Base-by-base conservation (phyloP, 352 stramenopile species). In the Phytophthora sansomeana region DNA sequence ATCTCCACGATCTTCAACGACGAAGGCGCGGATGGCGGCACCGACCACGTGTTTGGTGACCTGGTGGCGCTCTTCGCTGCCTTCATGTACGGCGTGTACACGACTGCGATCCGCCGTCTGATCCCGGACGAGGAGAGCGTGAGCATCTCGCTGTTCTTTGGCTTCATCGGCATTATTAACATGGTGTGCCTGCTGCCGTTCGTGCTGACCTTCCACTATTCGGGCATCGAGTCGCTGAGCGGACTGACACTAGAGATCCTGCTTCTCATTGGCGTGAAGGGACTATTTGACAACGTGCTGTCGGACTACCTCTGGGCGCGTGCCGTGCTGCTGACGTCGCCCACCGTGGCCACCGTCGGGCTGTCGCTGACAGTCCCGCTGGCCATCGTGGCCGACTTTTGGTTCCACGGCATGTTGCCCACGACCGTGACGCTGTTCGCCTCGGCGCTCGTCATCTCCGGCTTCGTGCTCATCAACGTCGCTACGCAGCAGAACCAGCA, bases 291-390 rank as follows among this genome's bases (percentile, higher is more conserved):
- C 75, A 98, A 98, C 74, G 95, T 98, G 11, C 69, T 98, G 10
- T 95, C 90, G 8, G 96, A 98, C 71, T 98, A 98, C 62, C 78
- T 99, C 10, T 99, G 96, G 96, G 96, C 96, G 3, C 78, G 92
- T 33, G 86, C 96, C 4, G 94, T 99, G 30, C 70, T 99, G 36
- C 87, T 98, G 42, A 99, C 96, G 29, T 98, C 89, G 14, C 93
- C 97, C 21, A 99, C 97, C 5, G 92, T 98, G 24, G 96, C 96
- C 13, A 98, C 96, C 1, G 95, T 99, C 19, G 96, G 95, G 17
- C 87, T 99, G 41, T 97, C 92, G 29, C 85, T 99, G 30, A 99
- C 97, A 6, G 98, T 99, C 21, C 96, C 96, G 17, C 78, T 99
- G 58, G 97, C 96, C 8, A 98, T 98, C 68, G 36, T 92, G 19